These are phyloP conservation scores for Parathielavia hyrcaniae DNA, from an alignment of 495 filamentous ascomycete genomes.

Conservation along the genomic window DNA sequence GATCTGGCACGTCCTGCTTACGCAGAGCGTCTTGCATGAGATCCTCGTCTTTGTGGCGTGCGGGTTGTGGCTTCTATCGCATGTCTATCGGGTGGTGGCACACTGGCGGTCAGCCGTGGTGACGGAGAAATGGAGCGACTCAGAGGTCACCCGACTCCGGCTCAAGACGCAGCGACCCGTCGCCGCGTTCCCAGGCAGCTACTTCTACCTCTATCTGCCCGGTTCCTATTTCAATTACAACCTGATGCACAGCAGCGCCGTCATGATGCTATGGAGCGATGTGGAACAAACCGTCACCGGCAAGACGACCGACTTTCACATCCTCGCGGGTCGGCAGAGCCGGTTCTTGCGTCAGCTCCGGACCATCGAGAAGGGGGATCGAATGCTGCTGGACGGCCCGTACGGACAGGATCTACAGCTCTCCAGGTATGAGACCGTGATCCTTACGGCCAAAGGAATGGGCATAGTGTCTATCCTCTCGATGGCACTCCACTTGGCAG, in stretches of 20 bases:
- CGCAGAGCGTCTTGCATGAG: constrained; percentile 2
- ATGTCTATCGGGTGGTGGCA: neutral
- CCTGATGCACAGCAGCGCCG: neutral
- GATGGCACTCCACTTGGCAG: constrained; percentile 9
- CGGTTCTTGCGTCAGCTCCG: constrained; percentile 1
- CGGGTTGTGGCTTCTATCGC: neutral
- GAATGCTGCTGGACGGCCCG: constrained; percentile 3
- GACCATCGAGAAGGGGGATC: constrained; percentile 1
- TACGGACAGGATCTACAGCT: constrained; percentile 4
- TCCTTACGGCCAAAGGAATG: constrained; percentile 8
- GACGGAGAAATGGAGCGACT: constrained; percentile 5
- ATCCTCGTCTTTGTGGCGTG: constrained; percentile 4
- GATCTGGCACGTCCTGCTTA: constrained; percentile 4
- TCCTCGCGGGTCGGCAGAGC: constrained; percentile 1
- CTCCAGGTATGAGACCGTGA: constrained; percentile 1
- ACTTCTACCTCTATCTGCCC: constrained; percentile 9
- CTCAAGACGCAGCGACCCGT: constrained; percentile 4
- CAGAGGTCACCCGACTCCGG: constrained; percentile 4
- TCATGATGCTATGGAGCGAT: constrained; percentile 8
- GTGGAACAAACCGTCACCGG: neutral
- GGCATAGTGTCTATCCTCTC: constrained; percentile 5
- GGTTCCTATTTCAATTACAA: constrained; percentile 7
- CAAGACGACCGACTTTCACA: constrained; percentile 4
- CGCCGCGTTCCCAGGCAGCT: constrained; percentile 6
- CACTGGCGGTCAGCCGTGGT: neutral